phyloP scores from a whole-genome alignment of 495 filamentous ascomycete species.

The Penicillium pulvis region DNA sequence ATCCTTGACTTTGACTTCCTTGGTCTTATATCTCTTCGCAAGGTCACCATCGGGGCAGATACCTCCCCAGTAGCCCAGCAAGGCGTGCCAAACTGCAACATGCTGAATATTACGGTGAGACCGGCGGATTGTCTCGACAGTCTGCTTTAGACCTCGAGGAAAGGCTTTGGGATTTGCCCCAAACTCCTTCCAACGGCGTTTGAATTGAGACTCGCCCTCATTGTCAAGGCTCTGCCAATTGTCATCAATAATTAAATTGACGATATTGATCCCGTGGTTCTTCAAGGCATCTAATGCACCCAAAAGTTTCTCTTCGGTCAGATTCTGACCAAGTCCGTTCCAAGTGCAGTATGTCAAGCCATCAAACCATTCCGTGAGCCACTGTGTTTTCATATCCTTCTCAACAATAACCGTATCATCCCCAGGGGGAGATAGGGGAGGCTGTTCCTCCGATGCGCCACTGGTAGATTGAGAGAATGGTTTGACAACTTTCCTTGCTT shows the following conservation, averaged over 20 bases:
- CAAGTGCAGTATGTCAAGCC: conserved; percentile 85
- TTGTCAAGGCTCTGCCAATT: conserved; percentile 88
- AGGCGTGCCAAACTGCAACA: conserved; percentile 92
- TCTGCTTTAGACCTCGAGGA: conserved; percentile 72
- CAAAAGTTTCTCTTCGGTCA: conserved; percentile 79
- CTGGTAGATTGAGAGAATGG: conserved; percentile 26
- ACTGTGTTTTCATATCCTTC: conserved; percentile 58
- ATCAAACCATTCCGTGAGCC: conserved; percentile 89
- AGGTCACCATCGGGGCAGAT: conserved; percentile 72
- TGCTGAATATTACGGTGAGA: conserved; percentile 75
- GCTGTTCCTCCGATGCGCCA: conserved; percentile 7
- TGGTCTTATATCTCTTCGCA: conserved; percentile 75
- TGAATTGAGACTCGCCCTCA: conserved; percentile 52
- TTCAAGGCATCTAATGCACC: conserved; percentile 71
- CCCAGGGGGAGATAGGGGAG: conserved; percentile 38
- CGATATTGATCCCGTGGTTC: conserved; percentile 70
- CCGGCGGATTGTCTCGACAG: conserved; percentile 66
- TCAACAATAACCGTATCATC: conserved; percentile 44
- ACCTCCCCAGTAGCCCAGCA: conserved; percentile 96
- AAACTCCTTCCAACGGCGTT: conserved; percentile 65
- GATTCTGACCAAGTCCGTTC: conserved; percentile 83
- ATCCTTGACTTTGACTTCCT: conserved; percentile 61
- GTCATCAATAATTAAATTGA: conserved; percentile 89
- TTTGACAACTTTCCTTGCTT: conserved; percentile 70
- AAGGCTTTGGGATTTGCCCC: conserved; percentile 84